A percentile compares a stretch with the other conserved stretches of the same genome.
Evolutionary conservation across 163 green algal species (phyloP).

Genomic region (Chlorella variabilis): DNA sequence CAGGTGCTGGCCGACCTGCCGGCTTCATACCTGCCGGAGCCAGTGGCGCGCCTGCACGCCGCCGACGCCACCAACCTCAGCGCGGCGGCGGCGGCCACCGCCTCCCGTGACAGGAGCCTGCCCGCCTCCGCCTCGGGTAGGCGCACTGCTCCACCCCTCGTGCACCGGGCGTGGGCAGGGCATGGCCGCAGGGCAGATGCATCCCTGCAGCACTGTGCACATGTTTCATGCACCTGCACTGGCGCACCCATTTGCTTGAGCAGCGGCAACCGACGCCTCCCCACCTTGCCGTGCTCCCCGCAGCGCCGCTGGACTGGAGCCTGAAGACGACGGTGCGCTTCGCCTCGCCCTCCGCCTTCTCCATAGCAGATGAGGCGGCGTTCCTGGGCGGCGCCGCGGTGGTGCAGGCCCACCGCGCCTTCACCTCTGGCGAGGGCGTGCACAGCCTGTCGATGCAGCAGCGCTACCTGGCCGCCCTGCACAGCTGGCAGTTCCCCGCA

Average conservation of each 20-base stretch:
- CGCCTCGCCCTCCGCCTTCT: conserved; percentile 42
- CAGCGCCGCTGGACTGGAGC: conserved; percentile 49
- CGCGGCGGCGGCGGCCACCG: not conserved
- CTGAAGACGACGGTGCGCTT: conserved; percentile 51
- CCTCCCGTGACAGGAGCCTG: conserved; percentile 12
- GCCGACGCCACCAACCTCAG: not conserved
- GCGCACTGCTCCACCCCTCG: too few species aligned
- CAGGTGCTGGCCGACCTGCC: conserved; percentile 3
- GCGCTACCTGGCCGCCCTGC: conserved; percentile 29
- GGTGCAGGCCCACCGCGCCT: conserved; percentile 17
- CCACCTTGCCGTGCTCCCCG: not conserved
- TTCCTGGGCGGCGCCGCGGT: not conserved
- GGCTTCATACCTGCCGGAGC: not conserved
- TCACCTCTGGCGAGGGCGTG: not conserved
- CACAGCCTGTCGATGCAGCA: conserved; percentile 3
- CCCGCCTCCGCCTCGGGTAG: not conserved
- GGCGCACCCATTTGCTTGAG: not conserved
- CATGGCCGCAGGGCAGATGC: too few species aligned
- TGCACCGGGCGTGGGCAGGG: too few species aligned
- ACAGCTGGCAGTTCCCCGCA: conserved; percentile 33
- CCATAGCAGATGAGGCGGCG: conserved; percentile 36
- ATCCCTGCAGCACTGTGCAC: too few species aligned
- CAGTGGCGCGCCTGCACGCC: not conserved
- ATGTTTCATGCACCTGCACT: too few species aligned
- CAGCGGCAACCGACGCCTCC: not conserved